These are phyloP conservation scores for Fusarium tjaetaba DNA, from an alignment of 2,329 filamentous ascomycete genomes.

Conservation along the genomic window DNA sequence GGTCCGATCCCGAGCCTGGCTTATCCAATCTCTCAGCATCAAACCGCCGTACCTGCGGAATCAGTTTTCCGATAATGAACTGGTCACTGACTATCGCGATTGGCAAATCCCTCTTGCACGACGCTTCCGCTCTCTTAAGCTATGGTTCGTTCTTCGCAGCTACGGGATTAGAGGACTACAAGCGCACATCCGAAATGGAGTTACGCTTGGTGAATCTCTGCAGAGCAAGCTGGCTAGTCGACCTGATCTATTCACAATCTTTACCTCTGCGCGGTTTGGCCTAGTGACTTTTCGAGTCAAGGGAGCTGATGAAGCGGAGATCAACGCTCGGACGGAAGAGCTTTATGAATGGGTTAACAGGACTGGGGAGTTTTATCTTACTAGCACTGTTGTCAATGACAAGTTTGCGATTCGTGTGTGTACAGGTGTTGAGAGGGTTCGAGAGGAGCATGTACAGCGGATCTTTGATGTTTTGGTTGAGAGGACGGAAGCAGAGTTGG, in stretches of 20 bases:
- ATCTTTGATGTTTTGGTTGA: conserved; percentile 80
- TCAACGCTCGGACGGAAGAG: conserved; percentile 75
- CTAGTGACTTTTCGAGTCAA: conserved; percentile 78
- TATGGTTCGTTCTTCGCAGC: conserved; percentile 91
- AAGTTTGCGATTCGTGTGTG: conserved; percentile 84
- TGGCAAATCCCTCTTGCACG: conserved; percentile 96
- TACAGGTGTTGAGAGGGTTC: conserved; percentile 71
- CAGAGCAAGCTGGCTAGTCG: conserved; percentile 66
- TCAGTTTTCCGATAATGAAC: conserved; percentile 78
- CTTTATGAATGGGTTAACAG: conserved; percentile 81
- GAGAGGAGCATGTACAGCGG: conserved; percentile 76
- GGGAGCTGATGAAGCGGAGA: conserved; percentile 58
- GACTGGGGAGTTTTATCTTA: conserved; percentile 83
- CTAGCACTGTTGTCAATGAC: conserved; percentile 76
- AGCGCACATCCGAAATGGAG: conserved; percentile 74
- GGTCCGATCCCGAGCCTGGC: conserved; percentile 76
- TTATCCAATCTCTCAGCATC: conserved; percentile 81
- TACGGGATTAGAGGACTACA: conserved; percentile 83
- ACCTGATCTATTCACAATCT: conserved; percentile 77
- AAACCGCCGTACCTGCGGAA: conserved; percentile 86
- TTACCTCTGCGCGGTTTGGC: conserved; percentile 79
- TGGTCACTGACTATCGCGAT: conserved; percentile 94
- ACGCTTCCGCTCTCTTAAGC: conserved; percentile 87
- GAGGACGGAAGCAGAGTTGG: conserved; percentile 58
- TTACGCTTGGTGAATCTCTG: conserved; percentile 76